Evolutionary conservation across 257 asterid genomes (phyloP), one percentile per base, ranked within the genome.

Genomic region (Capsicum rhomboideum): DNA sequence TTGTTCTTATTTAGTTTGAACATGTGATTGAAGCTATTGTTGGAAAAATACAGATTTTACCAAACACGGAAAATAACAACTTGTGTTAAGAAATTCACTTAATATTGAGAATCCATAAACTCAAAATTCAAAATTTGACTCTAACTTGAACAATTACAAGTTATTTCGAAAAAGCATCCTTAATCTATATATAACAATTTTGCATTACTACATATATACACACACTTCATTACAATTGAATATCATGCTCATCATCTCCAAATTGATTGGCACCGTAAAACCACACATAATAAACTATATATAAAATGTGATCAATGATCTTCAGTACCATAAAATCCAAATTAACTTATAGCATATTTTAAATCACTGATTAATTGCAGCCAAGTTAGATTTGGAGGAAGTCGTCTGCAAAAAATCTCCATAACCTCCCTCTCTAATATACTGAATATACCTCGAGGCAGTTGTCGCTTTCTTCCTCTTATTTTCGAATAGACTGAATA

Each of bases 371-470:
- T 31, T 49, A 21, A 13, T 37, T 59, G n/a, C 84, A 29, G 84
- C 49, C 67, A 80, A 29, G 16, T 4, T 82, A 78, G 87, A 34
- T 87, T 86, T 40, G 16, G 71, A 31, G 77, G 84, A 2, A 40
- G 79, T 44, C 34, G 63, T 72, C 59, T 83, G 81, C 80, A 56
- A 34, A 0, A 71, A 42, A 53, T 78, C 85, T 0, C 74, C 58
- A n/a, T 37, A 83, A 12, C 85, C 85, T 1, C 85, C 85, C 53
- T 83, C 85, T 78, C 78, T 71, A 58, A 83, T 46, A 72, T 83
- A 83, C 74, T 83, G 56, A 58, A 83, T 21, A 11, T 72, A 83
- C 82, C 85, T 71, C 0, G 85, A 83, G 82, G 85, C 85, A 6
- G 85, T 83, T 8, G 54, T 59, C 75, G 55, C 71, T 10, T 69